Evolutionary conservation across 495 filamentous ascomycete genomes (phyloP).

Genomic region (Aspergillus saccharolyticus): DNA sequence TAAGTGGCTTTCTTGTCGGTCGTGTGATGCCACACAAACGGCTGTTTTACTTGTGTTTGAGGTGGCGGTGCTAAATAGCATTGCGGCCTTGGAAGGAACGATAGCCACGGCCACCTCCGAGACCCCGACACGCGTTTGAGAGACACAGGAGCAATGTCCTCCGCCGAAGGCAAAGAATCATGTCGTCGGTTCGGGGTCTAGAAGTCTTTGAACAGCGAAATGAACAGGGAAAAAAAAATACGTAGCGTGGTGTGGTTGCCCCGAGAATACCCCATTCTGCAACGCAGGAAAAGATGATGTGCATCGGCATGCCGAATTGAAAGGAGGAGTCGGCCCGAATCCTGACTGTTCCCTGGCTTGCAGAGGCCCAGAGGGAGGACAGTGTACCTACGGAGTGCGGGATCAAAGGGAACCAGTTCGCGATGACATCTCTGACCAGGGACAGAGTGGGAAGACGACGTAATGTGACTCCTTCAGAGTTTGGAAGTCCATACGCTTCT

Average conservation of each 20-base stretch:
- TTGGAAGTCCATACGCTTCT: neutral
- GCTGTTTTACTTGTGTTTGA: neutral
- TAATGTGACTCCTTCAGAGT: neutral
- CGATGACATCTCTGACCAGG: neutral
- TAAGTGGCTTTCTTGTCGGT: neutral
- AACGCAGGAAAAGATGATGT: neutral
- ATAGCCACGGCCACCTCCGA: neutral
- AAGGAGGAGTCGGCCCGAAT: neutral
- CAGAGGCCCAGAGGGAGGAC: neutral
- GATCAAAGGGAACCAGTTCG: neutral
- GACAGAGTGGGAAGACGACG: neutral
- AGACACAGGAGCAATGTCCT: neutral
- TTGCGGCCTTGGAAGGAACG: neutral
- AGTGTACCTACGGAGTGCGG: neutral
- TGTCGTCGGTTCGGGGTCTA: neutral
- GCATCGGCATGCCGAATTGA: slow-evolving; percentile 11
- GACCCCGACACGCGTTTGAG: neutral
- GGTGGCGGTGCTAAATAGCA: neutral
- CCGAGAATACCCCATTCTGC: neutral
- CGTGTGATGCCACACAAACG: neutral
- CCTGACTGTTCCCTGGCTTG: neutral
- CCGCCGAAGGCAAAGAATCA: neutral
- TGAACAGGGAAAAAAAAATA: neutral
- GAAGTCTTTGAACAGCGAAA: neutral
- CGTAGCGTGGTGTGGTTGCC: neutral